These are phyloP conservation scores for Grammothele lineata DNA, from an alignment of 768 basidiomycete genomes.

Conservation along the genomic window DNA sequence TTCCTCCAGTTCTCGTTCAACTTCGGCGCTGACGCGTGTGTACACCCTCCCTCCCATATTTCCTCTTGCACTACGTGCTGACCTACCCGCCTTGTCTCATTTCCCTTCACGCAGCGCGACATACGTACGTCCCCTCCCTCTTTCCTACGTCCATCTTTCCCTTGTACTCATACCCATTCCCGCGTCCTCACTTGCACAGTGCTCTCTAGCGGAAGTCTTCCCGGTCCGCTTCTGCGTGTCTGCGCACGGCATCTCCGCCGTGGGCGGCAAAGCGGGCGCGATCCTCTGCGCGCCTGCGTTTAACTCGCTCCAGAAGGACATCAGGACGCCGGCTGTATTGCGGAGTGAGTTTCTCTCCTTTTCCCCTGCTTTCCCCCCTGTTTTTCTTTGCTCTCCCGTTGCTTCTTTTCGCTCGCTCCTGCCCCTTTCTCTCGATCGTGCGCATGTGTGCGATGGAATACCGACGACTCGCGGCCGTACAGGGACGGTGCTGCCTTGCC, in stretches of 20 bases:
- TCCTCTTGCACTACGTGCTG: too few relatives aligned
- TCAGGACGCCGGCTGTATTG: constrained; percentile 61
- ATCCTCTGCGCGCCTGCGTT: constrained; percentile 75
- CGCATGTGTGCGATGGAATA: too few relatives aligned
- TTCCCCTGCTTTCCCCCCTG: constrained; percentile 2
- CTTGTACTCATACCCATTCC: not conserved
- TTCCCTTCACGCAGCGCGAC: constrained; percentile 17
- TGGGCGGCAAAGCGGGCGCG: constrained; percentile 69
- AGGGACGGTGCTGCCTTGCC: constrained; percentile 57
- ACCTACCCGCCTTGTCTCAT: not conserved
- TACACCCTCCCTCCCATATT: constrained; percentile 4
- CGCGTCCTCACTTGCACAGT: constrained; percentile 30
- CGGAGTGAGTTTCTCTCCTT: constrained; percentile 55
- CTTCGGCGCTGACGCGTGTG: constrained; percentile 70
- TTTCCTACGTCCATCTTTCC: too few relatives aligned
- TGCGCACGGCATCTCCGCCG: constrained; percentile 75
- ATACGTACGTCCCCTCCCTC: constrained; percentile 18
- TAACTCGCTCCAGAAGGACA: constrained; percentile 53
- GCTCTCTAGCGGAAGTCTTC: constrained; percentile 76
- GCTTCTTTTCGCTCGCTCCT: too few relatives aligned
- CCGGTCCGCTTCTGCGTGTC: constrained; percentile 70
- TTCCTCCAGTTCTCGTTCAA: constrained; percentile 81
- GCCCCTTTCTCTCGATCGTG: too few relatives aligned
- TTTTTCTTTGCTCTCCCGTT: constrained; percentile 1
- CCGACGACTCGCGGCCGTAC: constrained; percentile 40